Evolutionary conservation across 768 basidiomycete species (phyloP), one percentile per base, ranked within the genome.

Genomic region (Boletellus ananas): DNA sequence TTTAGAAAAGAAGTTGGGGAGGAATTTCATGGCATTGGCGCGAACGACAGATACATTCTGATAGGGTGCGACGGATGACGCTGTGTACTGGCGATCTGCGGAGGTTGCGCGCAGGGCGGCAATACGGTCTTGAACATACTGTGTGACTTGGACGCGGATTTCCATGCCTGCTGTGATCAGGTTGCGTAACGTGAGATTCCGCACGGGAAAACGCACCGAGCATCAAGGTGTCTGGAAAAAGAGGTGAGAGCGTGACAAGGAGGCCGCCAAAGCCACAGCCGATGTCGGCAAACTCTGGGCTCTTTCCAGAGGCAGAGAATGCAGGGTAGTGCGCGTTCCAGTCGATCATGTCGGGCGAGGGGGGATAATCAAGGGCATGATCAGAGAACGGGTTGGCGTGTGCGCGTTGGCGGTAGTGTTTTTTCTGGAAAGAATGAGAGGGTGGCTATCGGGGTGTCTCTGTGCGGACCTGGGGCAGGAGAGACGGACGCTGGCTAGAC

Each of bases 241-340:
- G 72, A 6, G 94, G 93, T 0, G 94, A 91, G 14, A 99, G 81
- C 4, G 88, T 72, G 57, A 94, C 87, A 52, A 95, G 74, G 35
- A 99, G 80, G 14, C 96, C 96, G 13, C 96, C 96, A 61, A 98
- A 99, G 37, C 96, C 96, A 67, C 96, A 99, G 0, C 96, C 96
- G 33, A 99, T 83, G 68, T 99, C 96, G 4, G 92, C 96, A 62
- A 94, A 96, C 69, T 94, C 92, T 39, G 96, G 94, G 10, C 72
- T 70, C 62, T 87, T 87, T 36, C 75, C 75, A 31, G 76, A 66
- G 20, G 63, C 68, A 27, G 72, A 66, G 64, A 83, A 87, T 25
- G 81, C 76, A 0, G 95, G 94, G 70, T 84, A 98, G 68, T 94
- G 91, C 18, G 70, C 66, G 11, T 74, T 67, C 94, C 94, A 96